Conservation (phyloP, 495 filamentous ascomycete species). For the Aspergillus steynii region DNA sequence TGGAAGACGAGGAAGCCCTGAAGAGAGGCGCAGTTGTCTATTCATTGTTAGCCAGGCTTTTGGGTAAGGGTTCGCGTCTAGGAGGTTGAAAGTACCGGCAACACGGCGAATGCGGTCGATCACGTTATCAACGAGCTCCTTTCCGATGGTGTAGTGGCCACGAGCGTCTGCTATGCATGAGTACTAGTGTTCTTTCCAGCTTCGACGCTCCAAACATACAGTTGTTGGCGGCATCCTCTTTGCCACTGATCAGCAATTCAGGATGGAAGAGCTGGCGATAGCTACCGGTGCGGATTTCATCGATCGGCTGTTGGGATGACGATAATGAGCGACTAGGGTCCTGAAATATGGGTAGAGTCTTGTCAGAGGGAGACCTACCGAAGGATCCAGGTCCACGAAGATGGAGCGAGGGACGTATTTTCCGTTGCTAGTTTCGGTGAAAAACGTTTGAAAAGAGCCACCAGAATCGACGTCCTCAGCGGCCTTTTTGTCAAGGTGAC, state of each 20-base stretch:
- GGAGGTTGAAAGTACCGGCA: slow-evolving; percentile 52
- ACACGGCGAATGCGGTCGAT: slow-evolving; percentile 84
- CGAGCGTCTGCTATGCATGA: slow-evolving; percentile 66
- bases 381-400: slow-evolving; percentile 87
- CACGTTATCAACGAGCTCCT: slow-evolving; percentile 83
- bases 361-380: slow-evolving; percentile 44
- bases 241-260: slow-evolving; percentile 83
- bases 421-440: slow-evolving; percentile 79
- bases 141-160: slow-evolving; percentile 91
- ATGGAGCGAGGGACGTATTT: slow-evolving; percentile 91
- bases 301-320: slow-evolving; percentile 62
- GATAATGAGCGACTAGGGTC: background rate
- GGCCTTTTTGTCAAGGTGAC: slow-evolving; percentile 62
- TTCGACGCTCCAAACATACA: slow-evolving; percentile 39
- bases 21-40: slow-evolving; percentile 87
- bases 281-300: slow-evolving; percentile 81
- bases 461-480: slow-evolving; percentile 59
- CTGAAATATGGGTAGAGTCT: background rate
- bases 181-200: background rate
- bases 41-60: slow-evolving; percentile 19
- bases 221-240: slow-evolving; percentile 95
- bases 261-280: slow-evolving; percentile 91
- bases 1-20: slow-evolving; percentile 94
- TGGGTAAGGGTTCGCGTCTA: background rate
- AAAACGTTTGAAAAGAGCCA: slow-evolving; percentile 87